Evolutionary conservation across 352 stramenopile genomes (phyloP).

Genomic region (Globisporangium cystogenes): DNA sequence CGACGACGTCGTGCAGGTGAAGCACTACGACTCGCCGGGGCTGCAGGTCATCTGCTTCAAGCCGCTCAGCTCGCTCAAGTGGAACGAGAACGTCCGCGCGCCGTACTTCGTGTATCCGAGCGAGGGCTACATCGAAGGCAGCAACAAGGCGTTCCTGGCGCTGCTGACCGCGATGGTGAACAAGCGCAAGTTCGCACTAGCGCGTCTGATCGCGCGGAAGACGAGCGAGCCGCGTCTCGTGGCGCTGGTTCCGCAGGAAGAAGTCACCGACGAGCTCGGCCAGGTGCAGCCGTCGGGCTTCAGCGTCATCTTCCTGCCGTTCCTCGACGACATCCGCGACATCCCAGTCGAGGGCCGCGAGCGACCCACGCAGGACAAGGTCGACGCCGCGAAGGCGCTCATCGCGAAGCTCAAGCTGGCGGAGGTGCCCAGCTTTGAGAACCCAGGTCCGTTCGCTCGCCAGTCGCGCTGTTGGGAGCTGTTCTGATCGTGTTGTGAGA

Average conservation of each 20-base stretch:
- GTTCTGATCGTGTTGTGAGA: background rate
- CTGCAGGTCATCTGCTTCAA: constrained; percentile 84
- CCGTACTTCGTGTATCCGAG: constrained; percentile 83
- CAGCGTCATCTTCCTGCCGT: constrained; percentile 73
- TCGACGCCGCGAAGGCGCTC: constrained; percentile 56
- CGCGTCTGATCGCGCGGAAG: constrained; percentile 64
- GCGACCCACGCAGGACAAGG: constrained; percentile 39
- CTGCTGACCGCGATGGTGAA: constrained; percentile 60
- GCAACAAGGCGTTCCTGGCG: constrained; percentile 59
- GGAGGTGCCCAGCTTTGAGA: constrained; percentile 77
- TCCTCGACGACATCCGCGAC: constrained; percentile 77
- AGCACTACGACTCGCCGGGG: constrained; percentile 66
- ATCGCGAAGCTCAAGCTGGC: constrained; percentile 68
- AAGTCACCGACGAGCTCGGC: constrained; percentile 67
- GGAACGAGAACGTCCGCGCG: constrained; percentile 63
- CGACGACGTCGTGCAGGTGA: constrained; percentile 79
- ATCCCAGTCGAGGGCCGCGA: constrained; percentile 34
- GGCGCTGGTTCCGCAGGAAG: constrained; percentile 70
- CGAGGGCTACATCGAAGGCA: constrained; percentile 75
- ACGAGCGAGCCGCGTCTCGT: constrained; percentile 73
- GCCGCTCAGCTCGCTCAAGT: constrained; percentile 43
- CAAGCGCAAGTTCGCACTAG: constrained; percentile 62
- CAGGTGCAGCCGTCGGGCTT: constrained; percentile 78
- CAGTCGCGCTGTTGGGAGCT: no score
- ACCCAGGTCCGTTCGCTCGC: constrained; percentile 45